Evolutionary conservation across 2,329 filamentous ascomycete species (phyloP).

Genomic region (Rhynchosporium secalis): DNA sequence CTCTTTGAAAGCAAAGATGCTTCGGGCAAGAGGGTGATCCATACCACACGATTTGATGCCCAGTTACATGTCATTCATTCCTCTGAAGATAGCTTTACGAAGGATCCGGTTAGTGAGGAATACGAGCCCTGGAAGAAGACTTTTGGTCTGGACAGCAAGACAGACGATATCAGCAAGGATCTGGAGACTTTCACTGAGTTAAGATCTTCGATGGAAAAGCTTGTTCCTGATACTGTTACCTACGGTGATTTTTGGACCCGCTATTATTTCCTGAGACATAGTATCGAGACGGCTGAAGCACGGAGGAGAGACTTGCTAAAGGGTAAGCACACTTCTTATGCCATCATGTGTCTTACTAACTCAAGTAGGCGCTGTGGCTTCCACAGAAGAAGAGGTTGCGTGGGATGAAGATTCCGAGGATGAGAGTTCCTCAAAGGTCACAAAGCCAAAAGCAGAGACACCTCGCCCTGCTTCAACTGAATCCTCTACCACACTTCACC

Average conservation of each 20-base stretch:
- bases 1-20: constrained; percentile 94
- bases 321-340: constrained; percentile 55
- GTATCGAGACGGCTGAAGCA: constrained; percentile 90
- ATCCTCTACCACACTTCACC: constrained; percentile 63
- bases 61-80: constrained; percentile 96
- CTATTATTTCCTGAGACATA: constrained; percentile 92
- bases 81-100: constrained; percentile 75
- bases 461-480: constrained; percentile 49
- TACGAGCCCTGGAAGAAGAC: constrained; percentile 70
- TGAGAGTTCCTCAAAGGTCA: constrained; percentile 47
- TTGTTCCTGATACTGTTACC: constrained; percentile 90
- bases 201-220: constrained; percentile 85
- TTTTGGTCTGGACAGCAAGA: constrained; percentile 83
- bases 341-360: constrained; percentile 27
- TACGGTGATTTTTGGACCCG: constrained; percentile 90
- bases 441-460: constrained; percentile 44
- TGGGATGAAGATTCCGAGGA: constrained; percentile 72
- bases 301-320: constrained; percentile 86
- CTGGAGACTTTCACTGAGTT: constrained; percentile 85
- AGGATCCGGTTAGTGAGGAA: constrained; percentile 74
- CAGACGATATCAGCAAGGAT: constrained; percentile 77
- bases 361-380: constrained; percentile 54
- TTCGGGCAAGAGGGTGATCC: constrained; percentile 87
- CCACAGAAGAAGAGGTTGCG: constrained; percentile 63
- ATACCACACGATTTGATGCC: constrained; percentile 90